A percentile compares a stretch with the other conserved stretches of the same genome.
phyloP scores from a whole-genome alignment of 129 eudicot species.

The Helianthus tuberosus region DNA sequence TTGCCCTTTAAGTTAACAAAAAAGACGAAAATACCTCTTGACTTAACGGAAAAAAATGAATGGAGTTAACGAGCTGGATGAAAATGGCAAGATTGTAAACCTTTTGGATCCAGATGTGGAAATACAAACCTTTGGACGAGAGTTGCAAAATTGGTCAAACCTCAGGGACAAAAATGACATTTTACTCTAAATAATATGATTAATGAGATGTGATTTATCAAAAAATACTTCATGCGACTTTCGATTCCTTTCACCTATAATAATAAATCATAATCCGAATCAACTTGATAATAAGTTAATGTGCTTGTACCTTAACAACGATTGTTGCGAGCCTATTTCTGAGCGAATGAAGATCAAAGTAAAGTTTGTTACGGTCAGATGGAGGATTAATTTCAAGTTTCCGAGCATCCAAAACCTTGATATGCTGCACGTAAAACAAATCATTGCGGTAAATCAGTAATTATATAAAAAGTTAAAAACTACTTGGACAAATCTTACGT shows the following conservation, averaged over 20 bases:
- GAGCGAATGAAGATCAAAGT: slow-evolving; percentile 65
- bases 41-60: no score
- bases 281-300: background rate
- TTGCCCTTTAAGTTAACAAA: no score
- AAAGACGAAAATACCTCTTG: no score
- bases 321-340: slow-evolving; percentile 67
- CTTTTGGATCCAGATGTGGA: no score
- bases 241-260: background rate
- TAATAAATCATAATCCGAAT: background rate
- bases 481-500: slow-evolving; percentile 32
- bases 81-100: no score
- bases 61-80: no score
- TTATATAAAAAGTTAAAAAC: background rate
- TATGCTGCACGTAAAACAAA: slow-evolving; percentile 49
- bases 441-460: slow-evolving; percentile 11
- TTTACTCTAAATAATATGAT: background rate
- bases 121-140: no score
- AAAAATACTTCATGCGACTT: background rate
- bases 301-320: slow-evolving; percentile 68
- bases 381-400: slow-evolving; percentile 60
- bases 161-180: no score
- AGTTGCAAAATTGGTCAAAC: no score
- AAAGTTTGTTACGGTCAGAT: slow-evolving; percentile 58
- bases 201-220: background rate
- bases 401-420: slow-evolving; percentile 59